These are phyloP conservation scores for Pythium aquatile DNA, from an alignment of 352 stramenopile genomes.

Conservation along the genomic window DNA sequence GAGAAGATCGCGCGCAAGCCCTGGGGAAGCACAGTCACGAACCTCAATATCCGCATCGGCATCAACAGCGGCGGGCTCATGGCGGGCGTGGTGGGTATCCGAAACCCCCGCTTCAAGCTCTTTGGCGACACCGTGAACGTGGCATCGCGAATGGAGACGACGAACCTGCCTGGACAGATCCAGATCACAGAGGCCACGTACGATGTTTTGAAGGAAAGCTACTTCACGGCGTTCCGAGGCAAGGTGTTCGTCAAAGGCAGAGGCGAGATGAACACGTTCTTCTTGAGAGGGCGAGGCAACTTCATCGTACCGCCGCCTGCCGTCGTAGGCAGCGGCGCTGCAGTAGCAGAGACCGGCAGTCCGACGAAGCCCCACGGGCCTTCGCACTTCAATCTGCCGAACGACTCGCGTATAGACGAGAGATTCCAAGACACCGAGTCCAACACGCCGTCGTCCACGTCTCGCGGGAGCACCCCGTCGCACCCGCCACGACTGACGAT, in stretches of 20 bases:
- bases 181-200: slow-evolving; percentile 77
- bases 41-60: slow-evolving; percentile 84
- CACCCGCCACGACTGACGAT: slow-evolving; percentile 22
- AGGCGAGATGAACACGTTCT: slow-evolving; percentile 85
- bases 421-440: neutral
- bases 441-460: neutral
- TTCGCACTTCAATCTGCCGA: neutral
- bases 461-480: neutral
- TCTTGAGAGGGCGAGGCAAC: slow-evolving; percentile 56
- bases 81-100: slow-evolving; percentile 82
- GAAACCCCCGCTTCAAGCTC: slow-evolving; percentile 85
- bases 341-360: neutral
- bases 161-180: slow-evolving; percentile 75
- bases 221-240: slow-evolving; percentile 62
- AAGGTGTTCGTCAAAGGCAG: slow-evolving; percentile 83
- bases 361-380: neutral
- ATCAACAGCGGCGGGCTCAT: slow-evolving; percentile 86
- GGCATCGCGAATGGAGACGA: slow-evolving; percentile 83
- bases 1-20: slow-evolving; percentile 67
- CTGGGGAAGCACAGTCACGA: slow-evolving; percentile 63
- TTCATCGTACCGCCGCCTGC: slow-evolving; percentile 55
- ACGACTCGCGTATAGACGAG: no score
- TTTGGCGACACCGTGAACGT: slow-evolving; percentile 89
- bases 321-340: neutral
- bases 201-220: slow-evolving; percentile 64